Conservation (phyloP, 257 asterid genomes). For the Primulina eburnea region DNA sequence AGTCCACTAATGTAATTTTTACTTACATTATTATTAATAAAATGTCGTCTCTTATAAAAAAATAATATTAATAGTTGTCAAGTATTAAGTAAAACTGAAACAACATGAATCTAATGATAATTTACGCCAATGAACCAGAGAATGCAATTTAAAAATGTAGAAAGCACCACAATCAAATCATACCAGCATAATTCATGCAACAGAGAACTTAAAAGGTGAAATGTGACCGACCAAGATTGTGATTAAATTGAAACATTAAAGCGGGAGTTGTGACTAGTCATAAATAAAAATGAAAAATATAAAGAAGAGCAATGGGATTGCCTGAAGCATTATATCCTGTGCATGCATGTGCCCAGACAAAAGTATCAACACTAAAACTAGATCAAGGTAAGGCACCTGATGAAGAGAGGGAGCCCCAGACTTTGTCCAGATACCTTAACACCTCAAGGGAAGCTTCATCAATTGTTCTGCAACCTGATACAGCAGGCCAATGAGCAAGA, state of each 20-base stretch:
- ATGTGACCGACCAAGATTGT: neutral
- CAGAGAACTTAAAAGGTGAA: constrained; percentile 3
- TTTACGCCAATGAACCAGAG: neutral
- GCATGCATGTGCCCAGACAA: constrained; percentile 23
- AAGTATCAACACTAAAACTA: constrained; percentile 21
- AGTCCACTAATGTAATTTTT: too few species aligned
- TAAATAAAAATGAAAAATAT: neutral
- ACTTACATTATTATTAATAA: too few species aligned
- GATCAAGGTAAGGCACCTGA: constrained; percentile 46
- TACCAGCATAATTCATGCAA: constrained; percentile 11
- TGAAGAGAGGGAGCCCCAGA: constrained; percentile 75
- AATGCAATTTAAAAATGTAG: neutral
- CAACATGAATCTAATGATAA: too few species aligned
- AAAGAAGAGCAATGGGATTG: neutral
- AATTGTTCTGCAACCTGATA: constrained; percentile 66
- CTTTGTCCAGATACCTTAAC: constrained; percentile 64
- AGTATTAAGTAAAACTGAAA: too few species aligned
- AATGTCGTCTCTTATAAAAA: too few species aligned
- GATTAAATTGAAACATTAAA: constrained; percentile 1
- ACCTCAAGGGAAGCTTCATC: constrained; percentile 86
- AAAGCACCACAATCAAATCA: neutral
- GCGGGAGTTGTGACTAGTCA: constrained; percentile 1
- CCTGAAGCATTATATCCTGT: neutral
- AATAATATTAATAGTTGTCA: too few species aligned
- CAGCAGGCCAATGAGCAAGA: constrained; percentile 93